Evolutionary conservation across 2,329 filamentous ascomycete genomes (phyloP).

Genomic region (Metarhizium album): DNA sequence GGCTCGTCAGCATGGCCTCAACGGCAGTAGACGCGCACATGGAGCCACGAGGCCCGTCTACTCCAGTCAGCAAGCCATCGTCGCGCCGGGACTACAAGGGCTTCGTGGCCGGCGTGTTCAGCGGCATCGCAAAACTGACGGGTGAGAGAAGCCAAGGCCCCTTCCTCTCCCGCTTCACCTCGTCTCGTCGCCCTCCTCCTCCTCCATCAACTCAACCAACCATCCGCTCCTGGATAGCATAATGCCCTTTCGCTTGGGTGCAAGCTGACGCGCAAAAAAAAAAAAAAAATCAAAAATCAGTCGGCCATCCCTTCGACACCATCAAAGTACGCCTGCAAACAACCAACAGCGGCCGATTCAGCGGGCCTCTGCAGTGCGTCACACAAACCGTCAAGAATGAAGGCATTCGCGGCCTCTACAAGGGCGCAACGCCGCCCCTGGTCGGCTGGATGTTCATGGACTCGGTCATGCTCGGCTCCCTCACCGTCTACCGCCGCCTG

Average conservation of each 20-base stretch:
- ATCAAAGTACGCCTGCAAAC: constrained; percentile 95
- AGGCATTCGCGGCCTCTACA: constrained; percentile 79
- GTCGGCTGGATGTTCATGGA: constrained; percentile 99
- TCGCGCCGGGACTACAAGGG: constrained; percentile 62
- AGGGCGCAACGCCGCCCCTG: constrained; percentile 82
- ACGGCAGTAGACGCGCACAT: background rate
- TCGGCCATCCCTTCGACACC: constrained; percentile 79
- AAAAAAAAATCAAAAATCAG: no score
- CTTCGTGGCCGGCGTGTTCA: constrained; percentile 96
- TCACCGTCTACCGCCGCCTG: constrained; percentile 80
- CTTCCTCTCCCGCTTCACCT: no score
- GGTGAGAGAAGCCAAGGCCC: constrained; percentile 43
- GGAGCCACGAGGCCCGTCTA: background rate
- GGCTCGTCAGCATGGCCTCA: background rate
- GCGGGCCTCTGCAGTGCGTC: constrained; percentile 76
- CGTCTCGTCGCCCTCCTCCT: background rate
- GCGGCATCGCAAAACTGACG: constrained; percentile 79
- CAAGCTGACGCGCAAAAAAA: constrained; percentile 1
- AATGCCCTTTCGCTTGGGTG: no score
- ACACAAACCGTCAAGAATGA: constrained; percentile 77
- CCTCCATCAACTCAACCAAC: no score
- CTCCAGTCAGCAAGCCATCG: background rate
- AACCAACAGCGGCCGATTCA: constrained; percentile 64
- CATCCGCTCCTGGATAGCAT: background rate
- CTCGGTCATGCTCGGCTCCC: constrained; percentile 74